Evolutionary conservation across 768 basidiomycete genomes (phyloP).

Genomic region (Russula compacta): DNA sequence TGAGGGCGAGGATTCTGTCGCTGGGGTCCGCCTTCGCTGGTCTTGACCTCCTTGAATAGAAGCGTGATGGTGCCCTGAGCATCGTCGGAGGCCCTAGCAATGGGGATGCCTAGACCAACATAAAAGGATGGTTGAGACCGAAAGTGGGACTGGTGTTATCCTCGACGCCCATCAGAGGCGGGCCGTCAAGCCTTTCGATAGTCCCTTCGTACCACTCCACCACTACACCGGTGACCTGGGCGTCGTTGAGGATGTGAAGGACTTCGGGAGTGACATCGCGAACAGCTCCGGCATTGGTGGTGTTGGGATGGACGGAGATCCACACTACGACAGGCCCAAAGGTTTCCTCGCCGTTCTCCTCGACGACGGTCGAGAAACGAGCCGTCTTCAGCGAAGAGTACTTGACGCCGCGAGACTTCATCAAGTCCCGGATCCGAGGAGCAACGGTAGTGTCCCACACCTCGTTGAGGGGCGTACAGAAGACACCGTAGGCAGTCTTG

Average conservation of each 20-base stretch:
- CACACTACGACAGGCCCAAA: constrained; percentile 33
- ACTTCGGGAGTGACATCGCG: constrained; percentile 31
- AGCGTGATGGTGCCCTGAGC: constrained; percentile 27
- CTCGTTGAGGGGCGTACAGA: constrained; percentile 31
- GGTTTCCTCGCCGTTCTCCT: constrained; percentile 9
- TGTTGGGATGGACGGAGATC: constrained; percentile 29
- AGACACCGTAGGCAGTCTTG: constrained; percentile 35
- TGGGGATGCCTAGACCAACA: constrained; percentile 27
- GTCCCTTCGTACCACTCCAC: neutral
- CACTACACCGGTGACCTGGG: constrained; percentile 26
- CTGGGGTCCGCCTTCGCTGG: constrained; percentile 22
- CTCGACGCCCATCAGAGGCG: neutral
- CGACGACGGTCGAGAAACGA: constrained; percentile 24
- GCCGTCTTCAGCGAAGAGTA: constrained; percentile 27
- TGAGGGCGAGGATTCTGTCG: constrained; percentile 20
- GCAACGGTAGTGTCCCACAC: constrained; percentile 33
- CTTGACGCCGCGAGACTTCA: constrained; percentile 26
- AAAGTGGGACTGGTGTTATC: constrained; percentile 12
- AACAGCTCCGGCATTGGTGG: constrained; percentile 26
- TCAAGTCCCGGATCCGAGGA: constrained; percentile 29
- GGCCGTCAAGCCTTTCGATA: neutral
- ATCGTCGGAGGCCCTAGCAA: constrained; percentile 22
- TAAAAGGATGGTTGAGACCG: constrained; percentile 23
- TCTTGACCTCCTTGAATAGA: constrained; percentile 28
- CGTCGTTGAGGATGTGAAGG: constrained; percentile 29